Percentiles rank a stretch among this genome's conserved stretches.
phyloP scores from a whole-genome alignment of 768 basidiomycete species.

The Sarcomyxa edulis region DNA sequence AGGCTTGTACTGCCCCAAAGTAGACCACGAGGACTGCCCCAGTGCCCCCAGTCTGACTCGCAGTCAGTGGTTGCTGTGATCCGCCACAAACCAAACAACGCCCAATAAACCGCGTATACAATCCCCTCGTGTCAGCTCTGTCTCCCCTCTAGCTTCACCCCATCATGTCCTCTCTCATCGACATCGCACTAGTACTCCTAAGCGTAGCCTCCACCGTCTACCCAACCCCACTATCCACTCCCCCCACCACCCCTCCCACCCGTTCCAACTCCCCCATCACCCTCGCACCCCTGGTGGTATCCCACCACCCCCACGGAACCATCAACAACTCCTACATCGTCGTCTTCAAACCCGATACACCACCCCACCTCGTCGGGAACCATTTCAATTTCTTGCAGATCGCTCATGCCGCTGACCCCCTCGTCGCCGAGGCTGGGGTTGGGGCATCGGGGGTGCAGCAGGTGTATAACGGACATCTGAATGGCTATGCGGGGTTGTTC shows the following conservation, averaged over 20 bases:
- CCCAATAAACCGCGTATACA: no score
- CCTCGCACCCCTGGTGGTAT: conserved; percentile 56
- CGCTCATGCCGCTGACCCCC: conserved; percentile 51
- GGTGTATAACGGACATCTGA: conserved; percentile 69
- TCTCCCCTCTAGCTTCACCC: no score
- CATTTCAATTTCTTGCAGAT: conserved; percentile 75
- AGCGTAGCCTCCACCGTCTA: conserved; percentile 55
- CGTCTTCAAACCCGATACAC: conserved; percentile 71
- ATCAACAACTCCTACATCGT: conserved; percentile 95
- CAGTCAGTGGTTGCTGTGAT: no score
- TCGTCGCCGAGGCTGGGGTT: conserved; percentile 36
- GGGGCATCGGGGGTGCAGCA: conserved; percentile 66
- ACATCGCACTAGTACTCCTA: no score
- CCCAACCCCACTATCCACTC: conserved; percentile 23
- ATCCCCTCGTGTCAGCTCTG: no score
- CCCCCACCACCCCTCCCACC: conserved; percentile 12
- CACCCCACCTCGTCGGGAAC: conserved; percentile 53
- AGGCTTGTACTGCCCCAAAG: no score
- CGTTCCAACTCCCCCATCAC: conserved; percentile 37
- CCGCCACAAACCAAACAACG: no score
- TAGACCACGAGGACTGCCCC: no score
- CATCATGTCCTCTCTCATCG: no score
- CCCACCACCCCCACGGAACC: conserved; percentile 61
- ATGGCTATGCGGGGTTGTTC: conserved; percentile 83
- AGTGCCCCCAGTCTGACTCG: no score